Evolutionary conservation across 1,284 basidiomycete genomes (phyloP), one percentile per base, ranked within the genome.

Genomic region (Trichosporon ovoides): DNA sequence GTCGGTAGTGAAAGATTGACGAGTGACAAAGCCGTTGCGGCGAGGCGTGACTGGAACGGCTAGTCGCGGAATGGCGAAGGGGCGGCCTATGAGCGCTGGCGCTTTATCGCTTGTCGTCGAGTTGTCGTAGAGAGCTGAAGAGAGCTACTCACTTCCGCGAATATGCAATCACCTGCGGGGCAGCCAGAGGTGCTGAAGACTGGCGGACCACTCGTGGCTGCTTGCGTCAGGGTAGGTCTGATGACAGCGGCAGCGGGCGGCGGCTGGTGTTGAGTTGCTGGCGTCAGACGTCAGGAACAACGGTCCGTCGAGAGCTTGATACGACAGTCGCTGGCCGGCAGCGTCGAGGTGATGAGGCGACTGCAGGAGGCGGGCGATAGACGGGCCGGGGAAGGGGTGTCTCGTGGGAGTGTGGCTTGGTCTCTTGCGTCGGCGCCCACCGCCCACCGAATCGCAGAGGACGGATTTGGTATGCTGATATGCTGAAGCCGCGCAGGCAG

Each of bases 391-490:
- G 20, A 43, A 43, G 38, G 38, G 38, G 19, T 19, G 38, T 13
- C 13, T 10, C 11, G 20, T 11, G 13, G 43, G 43, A 48, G 22
- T 46, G 40, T 48, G 43, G 43, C 43, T 48, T 48, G 43, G 24
- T 28, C 16, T 14, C 24, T 24, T 10, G 35, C 35, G 16, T 16
- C 24, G 43, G 22, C n/a, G n/a, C n/a, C n/a, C n/a, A n/a, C 5
- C 43, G 43, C 24, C 22, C 24, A 48, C 43, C 22, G 34, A 28
- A 40, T 16, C 24, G n/a, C 34, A 52, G 36, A n/a, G 20, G 33
- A 52, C 19, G 36, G 33, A 37, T 52, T 37, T 52, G 50, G 22
- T 52, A 24, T 52, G 50, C 28, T n/a, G n/a, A n/a, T n/a, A n/a
- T n/a, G 28, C 9, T 9, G 28, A 31, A 31, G n/a, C 28, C 28